Percentiles rank a stretch among this genome's conserved stretches.
Conservation (phyloP, 345 rosid genomes). For the Salix caprea region DNA sequence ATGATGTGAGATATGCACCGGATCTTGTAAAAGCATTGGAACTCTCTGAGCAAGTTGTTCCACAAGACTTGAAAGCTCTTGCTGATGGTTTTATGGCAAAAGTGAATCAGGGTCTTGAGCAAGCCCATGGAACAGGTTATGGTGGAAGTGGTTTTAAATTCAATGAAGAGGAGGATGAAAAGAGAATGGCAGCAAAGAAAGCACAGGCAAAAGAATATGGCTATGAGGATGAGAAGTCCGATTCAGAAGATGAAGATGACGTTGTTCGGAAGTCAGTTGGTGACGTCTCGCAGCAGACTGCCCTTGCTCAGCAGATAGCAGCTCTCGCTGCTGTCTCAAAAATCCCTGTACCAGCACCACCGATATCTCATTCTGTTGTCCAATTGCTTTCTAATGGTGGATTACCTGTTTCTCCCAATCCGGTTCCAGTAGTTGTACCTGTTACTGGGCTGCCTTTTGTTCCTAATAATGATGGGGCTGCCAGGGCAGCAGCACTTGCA, state of each 20-base stretch:
- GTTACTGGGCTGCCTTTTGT: conserved; percentile 37
- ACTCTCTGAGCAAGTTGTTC: conserved; percentile 94
- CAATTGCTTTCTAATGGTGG: conserved; percentile 46
- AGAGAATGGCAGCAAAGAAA: conserved; percentile 87
- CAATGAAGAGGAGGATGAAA: conserved; percentile 97
- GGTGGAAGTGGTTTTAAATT: conserved; percentile 99
- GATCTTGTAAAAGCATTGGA: conserved; percentile 92
- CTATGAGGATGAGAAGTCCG: conserved; percentile 92
- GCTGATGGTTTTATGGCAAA: conserved; percentile 87
- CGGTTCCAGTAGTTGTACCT: conserved; percentile 36
- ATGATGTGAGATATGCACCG: conserved; percentile 92
- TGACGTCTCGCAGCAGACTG: conserved; percentile 70
- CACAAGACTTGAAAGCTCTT: conserved; percentile 77
- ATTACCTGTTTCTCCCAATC: conserved; percentile 34
- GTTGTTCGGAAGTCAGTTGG: conserved; percentile 88
- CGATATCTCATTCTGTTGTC: conserved; percentile 32
- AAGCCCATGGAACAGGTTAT: conserved; percentile 94
- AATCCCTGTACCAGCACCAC: conserved; percentile 28
- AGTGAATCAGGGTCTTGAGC: conserved; percentile 92
- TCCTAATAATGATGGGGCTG: conserved; percentile 60
- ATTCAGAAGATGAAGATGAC: conserved; percentile 92
- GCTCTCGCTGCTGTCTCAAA: conserved; percentile 69
- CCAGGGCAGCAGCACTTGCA: conserved; percentile 82
- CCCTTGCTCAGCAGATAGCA: conserved; percentile 59
- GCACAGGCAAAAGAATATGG: conserved; percentile 97